Conservation (phyloP, 169 alveolate genomes). For the Cyclospora cayetanensis region DNA sequence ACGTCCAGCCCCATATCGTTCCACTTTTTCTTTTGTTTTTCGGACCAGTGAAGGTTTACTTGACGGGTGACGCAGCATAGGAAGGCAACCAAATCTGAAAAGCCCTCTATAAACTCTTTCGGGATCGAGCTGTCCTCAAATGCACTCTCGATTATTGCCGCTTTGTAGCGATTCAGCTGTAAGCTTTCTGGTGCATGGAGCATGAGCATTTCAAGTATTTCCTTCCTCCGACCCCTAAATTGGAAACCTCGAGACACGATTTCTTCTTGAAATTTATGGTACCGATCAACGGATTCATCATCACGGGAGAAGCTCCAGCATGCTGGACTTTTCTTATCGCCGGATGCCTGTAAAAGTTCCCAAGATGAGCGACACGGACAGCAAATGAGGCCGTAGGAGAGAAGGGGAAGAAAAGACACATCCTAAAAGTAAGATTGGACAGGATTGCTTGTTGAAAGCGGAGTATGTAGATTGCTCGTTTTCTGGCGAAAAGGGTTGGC, state of each 20-base stretch:
- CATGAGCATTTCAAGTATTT: not conserved
- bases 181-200: not conserved
- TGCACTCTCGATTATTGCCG: not conserved
- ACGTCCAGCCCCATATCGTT: not conserved
- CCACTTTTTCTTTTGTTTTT: not conserved
- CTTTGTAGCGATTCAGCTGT: not conserved
- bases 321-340: conserved; percentile 32
- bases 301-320: not conserved
- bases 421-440: not conserved
- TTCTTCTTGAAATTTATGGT: not conserved
- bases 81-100: not conserved
- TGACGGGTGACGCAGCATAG: conserved; percentile 13
- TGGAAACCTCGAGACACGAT: not conserved
- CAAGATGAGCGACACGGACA: too few relatives aligned
- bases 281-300: not conserved
- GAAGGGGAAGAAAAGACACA: not conserved
- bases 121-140: not conserved
- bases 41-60: not conserved
- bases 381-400: too few relatives aligned
- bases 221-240: not conserved
- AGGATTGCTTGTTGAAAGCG: too few relatives aligned
- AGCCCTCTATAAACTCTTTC: not conserved
- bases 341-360: not conserved
- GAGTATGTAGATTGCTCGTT: too few relatives aligned
- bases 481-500: too few relatives aligned